These are phyloP conservation scores for Obelidium mucronatum DNA, from an alignment of 192 early-diverging fungal species.

Conservation along the genomic window DNA sequence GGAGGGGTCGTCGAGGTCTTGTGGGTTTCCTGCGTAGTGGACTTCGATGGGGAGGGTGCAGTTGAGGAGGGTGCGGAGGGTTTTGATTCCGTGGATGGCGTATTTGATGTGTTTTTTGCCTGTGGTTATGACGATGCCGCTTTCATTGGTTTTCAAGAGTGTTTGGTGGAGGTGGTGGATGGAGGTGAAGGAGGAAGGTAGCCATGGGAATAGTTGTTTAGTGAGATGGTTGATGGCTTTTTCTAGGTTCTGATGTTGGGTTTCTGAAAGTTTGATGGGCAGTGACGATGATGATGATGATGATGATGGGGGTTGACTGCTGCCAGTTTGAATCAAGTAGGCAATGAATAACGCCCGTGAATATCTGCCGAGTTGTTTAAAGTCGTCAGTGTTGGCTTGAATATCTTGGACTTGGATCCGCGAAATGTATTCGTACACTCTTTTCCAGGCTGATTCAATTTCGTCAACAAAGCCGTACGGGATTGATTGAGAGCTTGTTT, in stretches of 20 bases:
- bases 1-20: background rate
- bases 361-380: background rate
- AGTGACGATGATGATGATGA: background rate
- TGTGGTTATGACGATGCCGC: constrained; percentile 4
- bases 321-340: background rate
- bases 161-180: background rate
- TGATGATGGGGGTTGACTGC: background rate
- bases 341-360: background rate
- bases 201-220: background rate
- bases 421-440: background rate
- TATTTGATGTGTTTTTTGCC: background rate
- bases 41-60: constrained; percentile 64
- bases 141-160: background rate
- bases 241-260: background rate
- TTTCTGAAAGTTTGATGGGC: background rate
- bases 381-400: background rate
- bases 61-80: constrained; percentile 39
- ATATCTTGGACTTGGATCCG: background rate
- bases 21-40: constrained; percentile 50
- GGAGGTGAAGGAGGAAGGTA: background rate
- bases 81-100: background rate
- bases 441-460: too few species aligned
- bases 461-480: too few species aligned
- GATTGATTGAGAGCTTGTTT: background rate
- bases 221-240: background rate